These are phyloP conservation scores for Solanum virginianum DNA, from an alignment of 257 asterid species.

Conservation along the genomic window DNA sequence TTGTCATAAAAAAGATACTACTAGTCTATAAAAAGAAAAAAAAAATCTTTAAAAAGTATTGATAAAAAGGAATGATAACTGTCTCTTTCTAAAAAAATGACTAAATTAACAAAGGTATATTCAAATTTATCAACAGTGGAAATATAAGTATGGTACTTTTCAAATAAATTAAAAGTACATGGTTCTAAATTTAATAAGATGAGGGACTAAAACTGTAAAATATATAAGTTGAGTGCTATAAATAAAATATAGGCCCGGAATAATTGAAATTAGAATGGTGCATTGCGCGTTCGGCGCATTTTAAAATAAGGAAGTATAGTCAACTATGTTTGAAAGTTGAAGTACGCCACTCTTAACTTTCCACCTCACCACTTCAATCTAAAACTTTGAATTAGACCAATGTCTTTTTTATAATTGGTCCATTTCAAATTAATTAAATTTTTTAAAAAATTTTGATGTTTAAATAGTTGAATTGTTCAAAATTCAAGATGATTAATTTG, in stretches of 20 bases:
- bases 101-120: too few species aligned
- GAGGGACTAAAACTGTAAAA: background rate
- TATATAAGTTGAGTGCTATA: slow-evolving; percentile 8
- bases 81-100: too few species aligned
- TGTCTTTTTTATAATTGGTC: background rate
- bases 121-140: background rate
- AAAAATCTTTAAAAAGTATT: too few species aligned
- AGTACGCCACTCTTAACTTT: slow-evolving; percentile 6
- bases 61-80: too few species aligned
- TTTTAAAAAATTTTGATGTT: too few species aligned
- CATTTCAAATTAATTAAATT: too few species aligned
- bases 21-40: too few species aligned
- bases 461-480: too few species aligned
- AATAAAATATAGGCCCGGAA: slow-evolving; percentile 29
- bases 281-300: slow-evolving; percentile 14
- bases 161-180: background rate
- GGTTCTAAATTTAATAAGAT: background rate
- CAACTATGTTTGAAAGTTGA: slow-evolving; percentile 24
- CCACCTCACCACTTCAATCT: slow-evolving; percentile 6
- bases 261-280: slow-evolving; percentile 14
- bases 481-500: too few species aligned
- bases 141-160: background rate
- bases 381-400: background rate
- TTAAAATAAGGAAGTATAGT: slow-evolving; percentile 8
- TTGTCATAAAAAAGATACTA: too few species aligned